A percentile compares a stretch with the other conserved stretches of the same genome.
Conservation (phyloP, 2,329 filamentous ascomycete genomes). For the Cyphellophora attinorum region DNA sequence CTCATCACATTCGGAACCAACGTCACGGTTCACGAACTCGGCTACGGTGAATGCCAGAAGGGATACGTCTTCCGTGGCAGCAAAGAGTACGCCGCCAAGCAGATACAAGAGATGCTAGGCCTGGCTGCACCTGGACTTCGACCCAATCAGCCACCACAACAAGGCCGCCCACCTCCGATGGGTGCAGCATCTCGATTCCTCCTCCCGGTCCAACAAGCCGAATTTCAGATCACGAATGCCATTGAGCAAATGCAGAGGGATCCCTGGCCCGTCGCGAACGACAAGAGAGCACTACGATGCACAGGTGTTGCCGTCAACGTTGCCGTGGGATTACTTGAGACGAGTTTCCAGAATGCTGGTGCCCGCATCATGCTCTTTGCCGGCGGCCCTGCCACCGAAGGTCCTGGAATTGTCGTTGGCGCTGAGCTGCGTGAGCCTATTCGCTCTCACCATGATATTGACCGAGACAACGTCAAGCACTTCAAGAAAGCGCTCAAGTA, state of each 20-base stretch:
- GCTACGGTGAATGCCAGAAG: slow-evolving; percentile 95
- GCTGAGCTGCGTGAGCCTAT: slow-evolving; percentile 94
- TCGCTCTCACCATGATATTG: slow-evolving; percentile 96
- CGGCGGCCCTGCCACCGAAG: slow-evolving; percentile 88
- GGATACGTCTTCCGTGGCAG: slow-evolving; percentile 96
- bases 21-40: slow-evolving; percentile 90
- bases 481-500: slow-evolving; percentile 99
- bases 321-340: slow-evolving; percentile 83
- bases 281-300: slow-evolving; percentile 81
- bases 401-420: slow-evolving; percentile 91
- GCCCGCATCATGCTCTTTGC: slow-evolving; percentile 96
- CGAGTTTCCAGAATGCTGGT: slow-evolving; percentile 89
- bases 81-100: slow-evolving; percentile 96
- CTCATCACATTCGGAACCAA: slow-evolving; percentile 74
- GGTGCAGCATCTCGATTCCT: slow-evolving; percentile 83
- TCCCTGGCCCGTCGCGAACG: slow-evolving; percentile 92
- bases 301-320: slow-evolving; percentile 95
- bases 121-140: slow-evolving; percentile 63
- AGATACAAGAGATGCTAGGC: slow-evolving; percentile 98
- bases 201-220: slow-evolving; percentile 86
- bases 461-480: slow-evolving; percentile 97
- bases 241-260: slow-evolving; percentile 93
- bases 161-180: slow-evolving; percentile 64
- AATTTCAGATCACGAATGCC: slow-evolving; percentile 94
- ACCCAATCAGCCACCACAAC: slow-evolving; percentile 61